Evolutionary conservation across 2,329 filamentous ascomycete species (phyloP).

Genomic region (Amauroascus niger): DNA sequence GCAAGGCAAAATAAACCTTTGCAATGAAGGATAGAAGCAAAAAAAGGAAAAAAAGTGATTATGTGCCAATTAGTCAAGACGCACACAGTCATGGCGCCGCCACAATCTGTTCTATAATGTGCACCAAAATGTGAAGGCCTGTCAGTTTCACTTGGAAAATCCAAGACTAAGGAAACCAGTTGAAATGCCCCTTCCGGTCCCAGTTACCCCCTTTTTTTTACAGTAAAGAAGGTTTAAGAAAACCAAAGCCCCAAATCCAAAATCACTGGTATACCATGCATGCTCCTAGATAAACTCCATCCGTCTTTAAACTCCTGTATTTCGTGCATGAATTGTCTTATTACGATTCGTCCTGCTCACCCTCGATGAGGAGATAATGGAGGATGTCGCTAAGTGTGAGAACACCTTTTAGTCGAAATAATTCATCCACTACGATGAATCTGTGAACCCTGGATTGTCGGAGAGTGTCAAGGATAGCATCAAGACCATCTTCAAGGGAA

Average conservation of each 20-base stretch:
- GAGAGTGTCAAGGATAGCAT: slow-evolving; percentile 94
- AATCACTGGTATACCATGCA: slow-evolving; percentile 2
- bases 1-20: neutral
- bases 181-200: neutral
- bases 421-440: slow-evolving; percentile 84
- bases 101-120: neutral
- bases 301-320: slow-evolving; percentile 8
- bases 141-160: neutral
- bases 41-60: neutral
- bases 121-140: neutral
- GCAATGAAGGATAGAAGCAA: neutral
- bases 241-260: slow-evolving; percentile 1
- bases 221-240: neutral
- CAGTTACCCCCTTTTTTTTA: slow-evolving; percentile 4
- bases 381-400: slow-evolving; percentile 93
- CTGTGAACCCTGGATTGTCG: slow-evolving; percentile 90
- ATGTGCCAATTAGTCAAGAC: neutral
- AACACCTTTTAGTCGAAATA: slow-evolving; percentile 74
- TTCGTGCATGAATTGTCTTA: slow-evolving; percentile 3
- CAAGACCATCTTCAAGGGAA: slow-evolving; percentile 78
- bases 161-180: neutral
- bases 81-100: neutral
- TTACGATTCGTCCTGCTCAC: slow-evolving; percentile 52
- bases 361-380: slow-evolving; percentile 80
- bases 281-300: slow-evolving; percentile 4